Evolutionary conservation across 1,284 basidiomycete genomes (phyloP).

Genomic region (Cutaneotrichosporon sp.): DNA sequence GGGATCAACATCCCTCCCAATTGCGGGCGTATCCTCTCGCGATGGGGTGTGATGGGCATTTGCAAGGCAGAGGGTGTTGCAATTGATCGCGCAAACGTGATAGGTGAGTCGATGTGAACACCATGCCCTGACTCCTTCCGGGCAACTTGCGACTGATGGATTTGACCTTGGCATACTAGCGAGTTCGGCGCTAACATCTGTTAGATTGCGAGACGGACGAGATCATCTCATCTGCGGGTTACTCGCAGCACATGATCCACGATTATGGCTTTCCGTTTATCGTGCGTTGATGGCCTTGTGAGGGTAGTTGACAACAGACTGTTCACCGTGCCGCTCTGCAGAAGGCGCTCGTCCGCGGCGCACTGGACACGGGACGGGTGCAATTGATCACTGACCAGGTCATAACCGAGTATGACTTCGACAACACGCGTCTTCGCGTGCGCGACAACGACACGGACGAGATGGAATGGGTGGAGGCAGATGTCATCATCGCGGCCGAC

Average conservation of each 20-base stretch:
- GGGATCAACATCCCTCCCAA: slow-evolving; percentile 44
- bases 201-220: slow-evolving; percentile 34
- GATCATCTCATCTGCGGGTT: slow-evolving; percentile 29
- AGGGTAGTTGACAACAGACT: slow-evolving; percentile 15
- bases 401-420: slow-evolving; percentile 38
- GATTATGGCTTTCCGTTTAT: slow-evolving; percentile 36
- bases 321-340: slow-evolving; percentile 44
- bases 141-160: too few species aligned
- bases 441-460: slow-evolving; percentile 15
- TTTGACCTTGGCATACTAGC: too few species aligned
- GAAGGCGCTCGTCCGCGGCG: slow-evolving; percentile 31
- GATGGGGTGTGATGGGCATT: slow-evolving; percentile 31
- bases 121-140: too few species aligned
- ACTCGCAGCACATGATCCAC: slow-evolving; percentile 32
- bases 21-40: slow-evolving; percentile 29
- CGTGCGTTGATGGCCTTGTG: slow-evolving; percentile 8
- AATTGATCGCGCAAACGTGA: slow-evolving; percentile 29
- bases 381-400: slow-evolving; percentile 28
- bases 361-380: slow-evolving; percentile 28
- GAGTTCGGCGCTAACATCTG: too few species aligned
- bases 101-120: slow-evolving; percentile 24
- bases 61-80: slow-evolving; percentile 32
- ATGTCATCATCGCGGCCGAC: slow-evolving; percentile 43
- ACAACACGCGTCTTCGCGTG: slow-evolving; percentile 29
- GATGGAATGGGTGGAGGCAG: slow-evolving; percentile 36